Percentiles rank a stretch among this genome's conserved stretches.
phyloP scores from a whole-genome alignment of 2,329 filamentous ascomycete genomes.

The Arthrobotrys conoides region DNA sequence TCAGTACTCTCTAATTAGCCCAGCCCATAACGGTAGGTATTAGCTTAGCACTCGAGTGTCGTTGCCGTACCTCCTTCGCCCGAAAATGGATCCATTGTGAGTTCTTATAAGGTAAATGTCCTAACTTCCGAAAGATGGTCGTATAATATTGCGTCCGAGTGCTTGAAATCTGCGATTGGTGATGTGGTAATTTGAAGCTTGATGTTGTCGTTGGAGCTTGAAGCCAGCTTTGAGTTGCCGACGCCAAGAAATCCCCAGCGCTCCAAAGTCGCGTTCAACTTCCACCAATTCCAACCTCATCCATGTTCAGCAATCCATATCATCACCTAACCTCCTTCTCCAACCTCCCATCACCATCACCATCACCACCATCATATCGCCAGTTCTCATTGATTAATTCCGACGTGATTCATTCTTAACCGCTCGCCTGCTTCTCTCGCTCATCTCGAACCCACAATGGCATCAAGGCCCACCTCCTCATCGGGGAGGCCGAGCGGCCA shows the following conservation, averaged over 20 bases:
- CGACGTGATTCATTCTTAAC: not conserved
- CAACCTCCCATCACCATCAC: not conserved
- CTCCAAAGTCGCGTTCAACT: conserved; percentile 54
- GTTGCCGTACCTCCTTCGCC: conserved; percentile 72
- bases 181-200: conserved; percentile 36
- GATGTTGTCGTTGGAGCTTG: conserved; percentile 47
- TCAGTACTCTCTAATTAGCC: conserved; percentile 14
- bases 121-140: not conserved
- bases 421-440: not conserved
- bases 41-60: not conserved
- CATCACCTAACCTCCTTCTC: conserved; percentile 2
- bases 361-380: conserved; percentile 15
- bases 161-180: conserved; percentile 8
- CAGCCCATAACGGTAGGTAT: not conserved
- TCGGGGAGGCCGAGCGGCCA: conserved; percentile 50
- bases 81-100: conserved; percentile 77
- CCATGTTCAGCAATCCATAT: conserved; percentile 32
- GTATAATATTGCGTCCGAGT: conserved; percentile 7
- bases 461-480: conserved; percentile 56
- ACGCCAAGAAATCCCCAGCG: conserved; percentile 52
- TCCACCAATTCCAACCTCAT: conserved; percentile 16
- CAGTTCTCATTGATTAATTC: not conserved
- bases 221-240: conserved; percentile 61
- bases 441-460: conserved; percentile 34
- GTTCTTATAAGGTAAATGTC: conserved; percentile 4